Conservation (phyloP, 2,329 filamentous ascomycete genomes). For the Neopestalotiopsis clavispora region DNA sequence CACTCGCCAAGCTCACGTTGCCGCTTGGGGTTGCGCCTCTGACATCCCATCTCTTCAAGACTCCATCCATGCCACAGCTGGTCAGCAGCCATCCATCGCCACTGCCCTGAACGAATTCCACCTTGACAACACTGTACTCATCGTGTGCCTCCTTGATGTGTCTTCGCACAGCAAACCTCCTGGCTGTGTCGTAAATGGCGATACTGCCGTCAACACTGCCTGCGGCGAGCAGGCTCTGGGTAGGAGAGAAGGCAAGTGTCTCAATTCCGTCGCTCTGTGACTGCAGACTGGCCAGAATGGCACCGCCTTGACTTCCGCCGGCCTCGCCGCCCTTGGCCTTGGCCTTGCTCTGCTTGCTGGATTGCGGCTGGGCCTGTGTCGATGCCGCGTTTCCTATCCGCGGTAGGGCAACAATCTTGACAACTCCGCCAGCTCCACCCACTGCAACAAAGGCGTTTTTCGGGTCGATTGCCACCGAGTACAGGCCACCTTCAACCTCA, state of each 20-base stretch:
- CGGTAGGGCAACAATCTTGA: conserved; percentile 85
- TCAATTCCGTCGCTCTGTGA: conserved; percentile 62
- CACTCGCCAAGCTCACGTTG: conserved; percentile 53
- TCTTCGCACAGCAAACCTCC: conserved; percentile 84
- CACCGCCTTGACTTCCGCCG: conserved; percentile 49
- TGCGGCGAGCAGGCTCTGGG: conserved; percentile 61
- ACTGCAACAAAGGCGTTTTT: conserved; percentile 80
- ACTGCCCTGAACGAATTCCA: conserved; percentile 75
- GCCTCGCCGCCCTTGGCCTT: conserved; percentile 44
- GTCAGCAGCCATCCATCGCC: conserved; percentile 74
- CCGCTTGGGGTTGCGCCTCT: conserved; percentile 46
- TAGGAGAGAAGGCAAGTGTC: conserved; percentile 42
- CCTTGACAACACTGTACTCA: conserved; percentile 88
- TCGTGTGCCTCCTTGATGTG: conserved; percentile 85
- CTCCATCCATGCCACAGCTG: conserved; percentile 89
- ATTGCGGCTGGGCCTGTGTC: conserved; percentile 28
- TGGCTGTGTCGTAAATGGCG: conserved; percentile 83
- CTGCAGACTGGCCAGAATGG: conserved; percentile 82
- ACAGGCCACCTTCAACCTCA: conserved; percentile 87
- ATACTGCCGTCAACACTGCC: conserved; percentile 79
- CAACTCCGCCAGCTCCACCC: conserved; percentile 84
- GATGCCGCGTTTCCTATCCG: conserved; percentile 48
- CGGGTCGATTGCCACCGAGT: conserved; percentile 84
- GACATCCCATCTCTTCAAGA: conserved; percentile 86
- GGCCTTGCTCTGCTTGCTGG: conserved; percentile 36